Percentiles rank a stretch among this genome's conserved stretches.
phyloP scores from a whole-genome alignment of 2,329 filamentous ascomycete species.

The Aureobasidium sp. region DNA sequence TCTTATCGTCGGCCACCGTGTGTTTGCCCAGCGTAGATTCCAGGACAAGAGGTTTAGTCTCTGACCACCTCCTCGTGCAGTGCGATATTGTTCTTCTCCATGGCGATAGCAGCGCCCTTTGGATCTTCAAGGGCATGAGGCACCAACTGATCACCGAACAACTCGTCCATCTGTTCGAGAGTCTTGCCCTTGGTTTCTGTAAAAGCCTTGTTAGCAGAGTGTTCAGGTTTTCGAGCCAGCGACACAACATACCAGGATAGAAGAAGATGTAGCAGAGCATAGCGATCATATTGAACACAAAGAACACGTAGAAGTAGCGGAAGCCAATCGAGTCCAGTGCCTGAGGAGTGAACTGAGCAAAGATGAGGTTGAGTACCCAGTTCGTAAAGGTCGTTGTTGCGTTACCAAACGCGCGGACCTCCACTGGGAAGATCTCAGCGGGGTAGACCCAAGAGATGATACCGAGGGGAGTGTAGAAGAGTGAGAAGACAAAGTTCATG shows the following conservation, averaged over 20 bases:
- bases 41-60: neutral
- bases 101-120: conserved; percentile 22
- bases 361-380: conserved; percentile 42
- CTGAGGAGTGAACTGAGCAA: conserved; percentile 43
- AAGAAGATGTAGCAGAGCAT: conserved; percentile 23
- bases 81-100: conserved; percentile 11
- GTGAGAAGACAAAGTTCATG: conserved; percentile 42
- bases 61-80: neutral
- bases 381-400: conserved; percentile 39
- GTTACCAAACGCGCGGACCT: conserved; percentile 21
- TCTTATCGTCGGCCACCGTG: neutral
- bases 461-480: conserved; percentile 40
- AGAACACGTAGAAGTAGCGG: conserved; percentile 45
- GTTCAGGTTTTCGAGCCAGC: neutral
- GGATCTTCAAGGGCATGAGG: conserved; percentile 32
- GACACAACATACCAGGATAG: conserved; percentile 15
- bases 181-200: conserved; percentile 20
- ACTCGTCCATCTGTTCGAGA: conserved; percentile 20
- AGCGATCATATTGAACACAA: conserved; percentile 43
- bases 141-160: conserved; percentile 29
- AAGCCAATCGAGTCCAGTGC: conserved; percentile 37
- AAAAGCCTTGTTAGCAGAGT: neutral
- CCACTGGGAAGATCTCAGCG: conserved; percentile 40
- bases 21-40: neutral
- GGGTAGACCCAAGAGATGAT: conserved; percentile 44